Conservation (phyloP, 768 basidiomycete species). For the Lyophyllum semitale region DNA sequence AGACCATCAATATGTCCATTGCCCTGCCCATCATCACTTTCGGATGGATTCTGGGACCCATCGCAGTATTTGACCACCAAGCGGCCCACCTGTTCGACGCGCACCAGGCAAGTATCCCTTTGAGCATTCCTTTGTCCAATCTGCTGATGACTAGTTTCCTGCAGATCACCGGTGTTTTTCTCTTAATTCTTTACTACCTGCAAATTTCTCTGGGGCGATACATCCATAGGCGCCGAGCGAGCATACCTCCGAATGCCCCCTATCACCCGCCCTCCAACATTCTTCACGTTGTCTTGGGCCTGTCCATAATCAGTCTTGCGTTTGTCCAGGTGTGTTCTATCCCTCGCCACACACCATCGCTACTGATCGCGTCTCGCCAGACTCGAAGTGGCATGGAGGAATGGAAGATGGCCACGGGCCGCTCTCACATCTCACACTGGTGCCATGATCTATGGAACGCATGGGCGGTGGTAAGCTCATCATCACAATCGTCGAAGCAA, state of each 20-base stretch:
- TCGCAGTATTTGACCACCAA: slow-evolving; percentile 43
- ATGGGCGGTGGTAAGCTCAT: slow-evolving; percentile 45
- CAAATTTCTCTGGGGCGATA: slow-evolving; percentile 56
- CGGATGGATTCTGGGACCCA: slow-evolving; percentile 50
- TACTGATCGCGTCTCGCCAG: slow-evolving; percentile 19
- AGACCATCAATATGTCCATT: slow-evolving; percentile 47
- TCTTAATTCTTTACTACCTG: slow-evolving; percentile 51
- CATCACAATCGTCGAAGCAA: background rate
- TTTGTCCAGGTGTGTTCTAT: slow-evolving; percentile 47
- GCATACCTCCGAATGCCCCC: slow-evolving; percentile 24
- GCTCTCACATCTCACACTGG: slow-evolving; percentile 35
- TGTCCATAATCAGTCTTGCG: slow-evolving; percentile 48
- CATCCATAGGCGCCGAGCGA: slow-evolving; percentile 46
- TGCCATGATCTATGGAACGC: slow-evolving; percentile 42
- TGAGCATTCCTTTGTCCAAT: background rate
- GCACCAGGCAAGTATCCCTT: slow-evolving; percentile 44
- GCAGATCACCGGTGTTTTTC: slow-evolving; percentile 53
- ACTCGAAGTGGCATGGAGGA: slow-evolving; percentile 46
- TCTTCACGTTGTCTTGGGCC: slow-evolving; percentile 54
- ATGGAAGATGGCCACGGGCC: slow-evolving; percentile 40
- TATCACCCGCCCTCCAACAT: slow-evolving; percentile 57
- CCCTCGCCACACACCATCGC: slow-evolving; percentile 9
- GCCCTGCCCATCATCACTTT: slow-evolving; percentile 50
- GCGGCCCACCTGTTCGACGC: slow-evolving; percentile 45
- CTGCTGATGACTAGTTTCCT: background rate